phyloP scores from a whole-genome alignment of 2,329 filamentous ascomycete species.

The Claviceps digitariae region DNA sequence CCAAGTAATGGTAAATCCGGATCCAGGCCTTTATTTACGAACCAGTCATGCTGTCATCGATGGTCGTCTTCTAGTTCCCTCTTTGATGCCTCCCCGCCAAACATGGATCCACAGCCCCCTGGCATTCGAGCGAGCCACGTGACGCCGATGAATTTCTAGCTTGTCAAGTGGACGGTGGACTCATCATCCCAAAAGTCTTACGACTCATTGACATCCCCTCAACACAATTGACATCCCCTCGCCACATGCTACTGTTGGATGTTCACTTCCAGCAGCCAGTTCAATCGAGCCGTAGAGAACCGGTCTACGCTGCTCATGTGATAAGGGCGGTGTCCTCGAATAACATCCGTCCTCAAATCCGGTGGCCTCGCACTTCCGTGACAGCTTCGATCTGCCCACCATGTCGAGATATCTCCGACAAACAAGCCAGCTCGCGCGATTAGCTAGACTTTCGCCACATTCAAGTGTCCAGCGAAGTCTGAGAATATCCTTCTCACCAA shows the following conservation, averaged over 20 bases:
- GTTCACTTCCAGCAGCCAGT: background rate
- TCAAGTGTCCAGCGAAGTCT: conserved; percentile 33
- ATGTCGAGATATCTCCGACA: conserved; percentile 57
- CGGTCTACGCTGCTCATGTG: conserved; percentile 19
- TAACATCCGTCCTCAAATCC: conserved; percentile 13
- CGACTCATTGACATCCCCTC: conserved; percentile 5
- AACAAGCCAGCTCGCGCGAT: conserved; percentile 51
- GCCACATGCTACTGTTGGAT: conserved; percentile 12
- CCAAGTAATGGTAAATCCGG: background rate
- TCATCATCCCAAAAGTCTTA: conserved; percentile 13
- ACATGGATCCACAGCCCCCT: conserved; percentile 1
- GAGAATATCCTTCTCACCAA: conserved; percentile 19
- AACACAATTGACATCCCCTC: conserved; percentile 8
- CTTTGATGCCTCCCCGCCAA: background rate
- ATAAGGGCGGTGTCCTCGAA: conserved; percentile 16
- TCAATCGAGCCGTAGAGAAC: conserved; percentile 7
- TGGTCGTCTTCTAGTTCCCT: conserved; percentile 1
- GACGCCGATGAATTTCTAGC: conserved; percentile 18
- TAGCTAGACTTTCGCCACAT: conserved; percentile 43
- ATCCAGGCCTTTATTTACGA: background rate
- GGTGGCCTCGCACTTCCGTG: conserved; percentile 21
- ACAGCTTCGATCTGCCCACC: conserved; percentile 17
- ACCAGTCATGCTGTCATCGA: background rate
- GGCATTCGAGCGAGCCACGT: conserved; percentile 12
- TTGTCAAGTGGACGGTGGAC: conserved; percentile 10